phyloP scores from a whole-genome alignment of 164 flowering plant genomes.

The Berberis thunbergii region DNA sequence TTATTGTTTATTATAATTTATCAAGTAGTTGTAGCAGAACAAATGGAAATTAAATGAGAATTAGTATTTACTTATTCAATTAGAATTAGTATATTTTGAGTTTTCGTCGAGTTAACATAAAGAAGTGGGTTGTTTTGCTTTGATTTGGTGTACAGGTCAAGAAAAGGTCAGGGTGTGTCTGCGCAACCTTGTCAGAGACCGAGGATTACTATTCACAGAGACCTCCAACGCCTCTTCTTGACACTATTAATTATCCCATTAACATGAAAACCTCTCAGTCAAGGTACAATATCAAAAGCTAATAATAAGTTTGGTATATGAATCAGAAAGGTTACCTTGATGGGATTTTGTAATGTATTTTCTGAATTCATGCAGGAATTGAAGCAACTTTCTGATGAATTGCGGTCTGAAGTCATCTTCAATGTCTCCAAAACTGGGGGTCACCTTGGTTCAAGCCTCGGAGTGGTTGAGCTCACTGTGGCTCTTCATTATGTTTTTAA shows the following conservation, averaged over 20 bases:
- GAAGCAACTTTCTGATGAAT: slow-evolving; percentile 81
- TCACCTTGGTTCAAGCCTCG: slow-evolving; percentile 94
- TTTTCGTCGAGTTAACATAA: neutral
- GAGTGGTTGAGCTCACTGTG: slow-evolving; percentile 92
- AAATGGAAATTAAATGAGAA: neutral
- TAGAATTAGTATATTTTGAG: neutral
- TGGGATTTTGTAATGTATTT: neutral
- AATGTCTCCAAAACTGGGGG: slow-evolving; percentile 93
- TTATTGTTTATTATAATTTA: too few species aligned
- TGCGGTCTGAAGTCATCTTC: slow-evolving; percentile 81
- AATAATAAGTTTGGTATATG: neutral
- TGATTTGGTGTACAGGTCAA: slow-evolving; percentile 32
- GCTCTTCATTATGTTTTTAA: slow-evolving; percentile 95
- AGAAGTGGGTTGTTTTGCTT: slow-evolving; percentile 16
- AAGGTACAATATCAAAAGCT: slow-evolving; percentile 33
- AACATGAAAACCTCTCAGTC: slow-evolving; percentile 92
- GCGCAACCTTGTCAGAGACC: slow-evolving; percentile 64
- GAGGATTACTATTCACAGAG: slow-evolving; percentile 74
- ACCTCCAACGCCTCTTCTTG: slow-evolving; percentile 92
- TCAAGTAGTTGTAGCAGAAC: too few species aligned
- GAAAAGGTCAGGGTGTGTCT: slow-evolving; percentile 43
- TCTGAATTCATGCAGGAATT: slow-evolving; percentile 51
- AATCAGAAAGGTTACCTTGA: neutral
- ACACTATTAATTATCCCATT: slow-evolving; percentile 90
- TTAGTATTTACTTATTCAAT: neutral